Conservation (phyloP, 2,329 filamentous ascomycete genomes). For the Didymella sp. region DNA sequence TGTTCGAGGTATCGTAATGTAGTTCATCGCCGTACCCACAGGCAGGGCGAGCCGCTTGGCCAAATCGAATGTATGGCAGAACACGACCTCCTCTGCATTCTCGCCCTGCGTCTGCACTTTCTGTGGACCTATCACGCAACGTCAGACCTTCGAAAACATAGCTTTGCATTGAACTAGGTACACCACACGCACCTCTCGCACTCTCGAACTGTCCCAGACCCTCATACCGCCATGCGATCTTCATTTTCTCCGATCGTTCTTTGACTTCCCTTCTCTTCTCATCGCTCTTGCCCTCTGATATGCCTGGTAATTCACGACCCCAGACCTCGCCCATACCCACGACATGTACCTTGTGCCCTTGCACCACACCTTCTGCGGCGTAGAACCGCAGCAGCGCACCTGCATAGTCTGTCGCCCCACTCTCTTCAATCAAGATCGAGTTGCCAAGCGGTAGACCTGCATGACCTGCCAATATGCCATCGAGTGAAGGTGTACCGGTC, state of each 20-base stretch:
- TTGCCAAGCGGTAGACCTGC: constrained; percentile 82
- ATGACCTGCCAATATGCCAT: constrained; percentile 85
- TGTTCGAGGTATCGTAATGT: constrained; percentile 62
- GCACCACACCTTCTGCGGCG: constrained; percentile 89
- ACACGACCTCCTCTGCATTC: constrained; percentile 60
- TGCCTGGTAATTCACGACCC: constrained; percentile 81
- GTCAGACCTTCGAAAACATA: constrained; percentile 23
- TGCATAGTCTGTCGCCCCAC: constrained; percentile 92
- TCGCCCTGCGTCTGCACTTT: constrained; percentile 26
- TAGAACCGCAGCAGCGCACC: constrained; percentile 85
- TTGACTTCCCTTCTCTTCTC: constrained; percentile 36
- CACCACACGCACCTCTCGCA: constrained; percentile 65
- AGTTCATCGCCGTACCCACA: constrained; percentile 51
- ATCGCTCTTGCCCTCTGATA: constrained; percentile 58
- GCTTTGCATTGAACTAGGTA: constrained; percentile 29
- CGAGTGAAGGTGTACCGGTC: constrained; percentile 85
- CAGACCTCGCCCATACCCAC: constrained; percentile 81
- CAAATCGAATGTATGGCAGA: constrained; percentile 62
- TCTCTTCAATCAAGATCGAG: constrained; percentile 82
- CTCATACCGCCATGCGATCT: constrained; percentile 98
- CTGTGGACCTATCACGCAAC: constrained; percentile 19
- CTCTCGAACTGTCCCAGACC: constrained; percentile 74
- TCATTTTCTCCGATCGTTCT: constrained; percentile 73
- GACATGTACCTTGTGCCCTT: constrained; percentile 87
- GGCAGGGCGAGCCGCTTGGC: constrained; percentile 57